Evolutionary conservation across 208 protist species (phyloP), one percentile per base, ranked within the genome.

Genomic region (Leishmania gerbilli): DNA sequence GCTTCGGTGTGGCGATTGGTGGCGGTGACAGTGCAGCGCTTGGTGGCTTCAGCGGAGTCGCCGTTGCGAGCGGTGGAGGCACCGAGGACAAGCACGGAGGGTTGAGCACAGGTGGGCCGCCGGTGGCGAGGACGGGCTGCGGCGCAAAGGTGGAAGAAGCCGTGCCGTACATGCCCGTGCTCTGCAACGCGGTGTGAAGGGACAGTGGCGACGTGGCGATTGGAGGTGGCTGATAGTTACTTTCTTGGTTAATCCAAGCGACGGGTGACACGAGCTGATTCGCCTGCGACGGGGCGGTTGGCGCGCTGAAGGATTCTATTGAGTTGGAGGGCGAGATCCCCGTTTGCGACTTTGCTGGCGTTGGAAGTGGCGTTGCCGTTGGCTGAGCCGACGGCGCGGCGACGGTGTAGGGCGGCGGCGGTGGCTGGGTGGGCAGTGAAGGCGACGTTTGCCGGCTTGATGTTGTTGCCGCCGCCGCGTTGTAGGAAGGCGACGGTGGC

Each of bases 1-100:
- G 19, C 27, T 49, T 24, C 9, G 71, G 62, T 56, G 64, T 6
- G 34, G 37, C 27, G 5, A 56, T n/a, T 19, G 75, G 15, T 17
- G 56, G 72, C 19, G 82, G 82, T 27, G 75, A 53, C 3, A 47
- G 77, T 24, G 82, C 75, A 31, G 75, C 60, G 67, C 71, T 71
- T 51, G 81, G 72, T 24, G 83, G 68, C 62, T 71, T 24, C 34
- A 79, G 56, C 31, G 76, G 79, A 9, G 77, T 42, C 51, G 78
- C 71, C 49, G 42, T 71, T 2, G 74, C 71, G 15, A 78, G 80
- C 13, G 72, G 74, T 68, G 75, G 84, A 65, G 56, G 69, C 49
- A 58, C 51, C 1, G 56, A 34, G 24, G 69, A 65, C 40, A 76
- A 13, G 55, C 68, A 53, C 65, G 79, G 69, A 55, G 75, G 62